Evolutionary conservation across 768 basidiomycete species (phyloP).

Genomic region (Trametes meyenii): DNA sequence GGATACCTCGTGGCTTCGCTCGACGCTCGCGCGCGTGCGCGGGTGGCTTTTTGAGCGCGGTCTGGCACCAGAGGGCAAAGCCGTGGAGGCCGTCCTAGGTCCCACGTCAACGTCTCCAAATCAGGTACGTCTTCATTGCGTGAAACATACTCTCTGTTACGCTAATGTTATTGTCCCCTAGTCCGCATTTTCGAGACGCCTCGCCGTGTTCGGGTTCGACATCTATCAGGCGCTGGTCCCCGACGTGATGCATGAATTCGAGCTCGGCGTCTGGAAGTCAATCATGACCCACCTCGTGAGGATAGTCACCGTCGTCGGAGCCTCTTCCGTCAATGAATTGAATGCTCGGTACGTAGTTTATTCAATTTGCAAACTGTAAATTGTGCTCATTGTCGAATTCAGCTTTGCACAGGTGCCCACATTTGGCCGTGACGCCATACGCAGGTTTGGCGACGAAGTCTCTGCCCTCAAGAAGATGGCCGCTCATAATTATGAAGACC

Average conservation of each 20-base stretch:
- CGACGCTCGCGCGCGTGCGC: conserved; percentile 12
- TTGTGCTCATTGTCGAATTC: background rate
- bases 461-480: conserved; percentile 33
- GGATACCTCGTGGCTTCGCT: conserved; percentile 4
- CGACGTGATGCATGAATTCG: conserved; percentile 39
- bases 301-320: conserved; percentile 17
- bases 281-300: conserved; percentile 32
- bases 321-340: conserved; percentile 6
- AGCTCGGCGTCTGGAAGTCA: conserved; percentile 38
- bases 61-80: background rate
- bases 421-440: conserved; percentile 31
- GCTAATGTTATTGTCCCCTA: conserved; percentile 5
- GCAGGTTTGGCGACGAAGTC: conserved; percentile 25
- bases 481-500: conserved; percentile 32
- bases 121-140: conserved; percentile 10
- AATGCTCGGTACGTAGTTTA: conserved; percentile 18
- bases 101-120: conserved; percentile 2
- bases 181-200: conserved; percentile 38
- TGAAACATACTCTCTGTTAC: background rate
- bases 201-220: conserved; percentile 28
- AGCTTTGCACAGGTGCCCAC: conserved; percentile 28
- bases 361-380: no score
- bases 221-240: conserved; percentile 30
- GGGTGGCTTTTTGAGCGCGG: conserved; percentile 22
- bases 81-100: background rate